These are phyloP conservation scores for Fibroporia radiculosa DNA, from an alignment of 768 basidiomycete species.

Conservation along the genomic window DNA sequence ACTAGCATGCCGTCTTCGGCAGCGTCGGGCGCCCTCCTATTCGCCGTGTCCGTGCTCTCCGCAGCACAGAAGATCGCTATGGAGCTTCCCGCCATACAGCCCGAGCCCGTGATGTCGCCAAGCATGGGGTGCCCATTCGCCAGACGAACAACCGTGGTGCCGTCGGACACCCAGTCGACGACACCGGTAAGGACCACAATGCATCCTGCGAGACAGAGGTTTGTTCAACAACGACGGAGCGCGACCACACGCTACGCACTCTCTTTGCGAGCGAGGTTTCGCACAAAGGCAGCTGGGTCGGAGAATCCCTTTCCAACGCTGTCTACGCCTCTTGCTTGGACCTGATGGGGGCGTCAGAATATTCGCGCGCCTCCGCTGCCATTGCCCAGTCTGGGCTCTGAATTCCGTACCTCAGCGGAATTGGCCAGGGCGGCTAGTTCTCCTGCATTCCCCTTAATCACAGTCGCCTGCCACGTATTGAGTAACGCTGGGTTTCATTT, in stretches of 20 bases:
- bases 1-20: constrained; percentile 39
- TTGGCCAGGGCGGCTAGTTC: constrained; percentile 77
- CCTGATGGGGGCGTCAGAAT: too few species aligned
- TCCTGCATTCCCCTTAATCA: constrained; percentile 92
- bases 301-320: constrained; percentile 71
- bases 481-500: constrained; percentile 45
- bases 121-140: constrained; percentile 71
- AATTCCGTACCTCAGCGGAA: constrained; percentile 57
- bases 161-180: constrained; percentile 82
- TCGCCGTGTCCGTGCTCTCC: constrained; percentile 36
- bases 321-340: constrained; percentile 78
- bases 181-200: constrained; percentile 76
- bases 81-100: constrained; percentile 74
- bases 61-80: constrained; percentile 79
- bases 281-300: constrained; percentile 66
- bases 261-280: constrained; percentile 61
- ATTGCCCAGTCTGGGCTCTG: too few species aligned
- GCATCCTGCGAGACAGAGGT: constrained; percentile 42
- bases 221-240: neutral
- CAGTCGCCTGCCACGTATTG: constrained; percentile 73
- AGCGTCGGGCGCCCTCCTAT: constrained; percentile 12
- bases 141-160: constrained; percentile 55
- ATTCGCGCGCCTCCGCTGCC: neutral
- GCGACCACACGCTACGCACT: constrained; percentile 36
- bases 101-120: constrained; percentile 81